These are phyloP conservation scores for Clonostachys sp. DNA, from an alignment of 2,329 filamentous ascomycete genomes.

Conservation along the genomic window DNA sequence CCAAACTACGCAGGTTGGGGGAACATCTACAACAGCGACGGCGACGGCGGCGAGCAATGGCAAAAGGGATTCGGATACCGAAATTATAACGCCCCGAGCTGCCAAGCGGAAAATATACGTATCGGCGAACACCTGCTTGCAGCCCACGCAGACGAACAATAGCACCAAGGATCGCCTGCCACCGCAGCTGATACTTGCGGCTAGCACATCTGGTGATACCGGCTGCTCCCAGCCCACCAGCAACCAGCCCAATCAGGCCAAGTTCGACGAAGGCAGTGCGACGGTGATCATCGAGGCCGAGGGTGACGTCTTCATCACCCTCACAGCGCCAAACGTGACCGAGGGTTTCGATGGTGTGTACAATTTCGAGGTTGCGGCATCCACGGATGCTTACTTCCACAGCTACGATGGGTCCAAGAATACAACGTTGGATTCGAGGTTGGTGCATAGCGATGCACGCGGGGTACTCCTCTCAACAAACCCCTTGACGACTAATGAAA, in stretches of 20 bases:
- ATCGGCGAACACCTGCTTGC: slow-evolving; percentile 80
- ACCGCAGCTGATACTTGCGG: slow-evolving; percentile 73
- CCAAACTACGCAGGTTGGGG: slow-evolving; percentile 8
- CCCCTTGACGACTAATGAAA: slow-evolving; percentile 59
- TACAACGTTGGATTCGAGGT: slow-evolving; percentile 53
- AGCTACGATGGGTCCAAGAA: slow-evolving; percentile 37
- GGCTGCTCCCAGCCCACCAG: slow-evolving; percentile 17
- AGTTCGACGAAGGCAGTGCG: slow-evolving; percentile 66
- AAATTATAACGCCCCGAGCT: neutral
- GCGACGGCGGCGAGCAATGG: neutral
- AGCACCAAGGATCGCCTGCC: slow-evolving; percentile 24
- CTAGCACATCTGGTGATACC: slow-evolving; percentile 51
- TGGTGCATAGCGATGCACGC: slow-evolving; percentile 79
- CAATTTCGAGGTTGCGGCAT: slow-evolving; percentile 78
- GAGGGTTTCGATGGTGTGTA: slow-evolving; percentile 60
- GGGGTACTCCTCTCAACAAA: slow-evolving; percentile 76
- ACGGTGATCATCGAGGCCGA: slow-evolving; percentile 58
- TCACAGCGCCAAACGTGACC: slow-evolving; percentile 65
- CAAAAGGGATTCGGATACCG: too few relatives aligned
- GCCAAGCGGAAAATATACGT: slow-evolving; percentile 59
- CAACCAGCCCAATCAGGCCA: slow-evolving; percentile 16
- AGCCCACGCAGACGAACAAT: slow-evolving; percentile 37
- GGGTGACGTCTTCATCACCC: slow-evolving; percentile 68
- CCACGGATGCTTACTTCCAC: slow-evolving; percentile 75
- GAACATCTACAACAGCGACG: neutral